phyloP scores from a whole-genome alignment of 177 flowering plant genomes.

The Telopea speciosissima region DNA sequence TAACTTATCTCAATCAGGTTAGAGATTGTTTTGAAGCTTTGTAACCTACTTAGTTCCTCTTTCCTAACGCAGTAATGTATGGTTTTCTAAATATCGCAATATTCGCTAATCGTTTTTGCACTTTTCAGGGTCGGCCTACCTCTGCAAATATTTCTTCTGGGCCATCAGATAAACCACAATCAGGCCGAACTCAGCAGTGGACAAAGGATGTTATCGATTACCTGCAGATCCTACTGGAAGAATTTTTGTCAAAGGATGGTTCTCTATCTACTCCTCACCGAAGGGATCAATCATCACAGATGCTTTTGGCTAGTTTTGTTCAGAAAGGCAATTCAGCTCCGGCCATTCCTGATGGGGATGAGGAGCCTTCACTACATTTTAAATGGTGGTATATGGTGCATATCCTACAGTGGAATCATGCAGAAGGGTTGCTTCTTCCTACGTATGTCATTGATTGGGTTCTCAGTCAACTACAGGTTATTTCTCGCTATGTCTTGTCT shows the following conservation, averaged over 20 bases:
- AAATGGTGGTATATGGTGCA: constrained; percentile 97
- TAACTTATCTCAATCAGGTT: constrained; percentile 97
- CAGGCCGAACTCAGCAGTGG: constrained; percentile 83
- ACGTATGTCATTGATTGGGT: constrained; percentile 91
- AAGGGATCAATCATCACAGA: constrained; percentile 62
- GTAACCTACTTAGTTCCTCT: background rate
- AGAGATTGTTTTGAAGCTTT: constrained; percentile 1
- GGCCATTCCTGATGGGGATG: constrained; percentile 39
- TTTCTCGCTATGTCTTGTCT: background rate
- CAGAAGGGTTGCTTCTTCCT: constrained; percentile 79
- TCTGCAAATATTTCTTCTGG: constrained; percentile 58
- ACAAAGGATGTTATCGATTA: constrained; percentile 92
- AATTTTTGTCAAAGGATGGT: constrained; percentile 46
- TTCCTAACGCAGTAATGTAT: constrained; percentile 6
- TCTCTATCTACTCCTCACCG: constrained; percentile 38
- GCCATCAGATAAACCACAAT: constrained; percentile 57
- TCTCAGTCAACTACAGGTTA: constrained; percentile 79
- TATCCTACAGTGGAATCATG: constrained; percentile 81
- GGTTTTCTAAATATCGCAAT: background rate
- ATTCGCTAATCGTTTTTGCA: background rate
- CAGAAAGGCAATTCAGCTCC: constrained; percentile 45
- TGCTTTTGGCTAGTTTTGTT: constrained; percentile 42
- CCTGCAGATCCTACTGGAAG: constrained; percentile 77
- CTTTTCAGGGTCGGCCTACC: constrained; percentile 66
- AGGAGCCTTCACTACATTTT: constrained; percentile 71